A percentile compares a stretch with the other conserved stretches of the same genome.
phyloP scores from a whole-genome alignment of 2,329 filamentous ascomycete genomes.

The Stemphylium vesicarium region DNA sequence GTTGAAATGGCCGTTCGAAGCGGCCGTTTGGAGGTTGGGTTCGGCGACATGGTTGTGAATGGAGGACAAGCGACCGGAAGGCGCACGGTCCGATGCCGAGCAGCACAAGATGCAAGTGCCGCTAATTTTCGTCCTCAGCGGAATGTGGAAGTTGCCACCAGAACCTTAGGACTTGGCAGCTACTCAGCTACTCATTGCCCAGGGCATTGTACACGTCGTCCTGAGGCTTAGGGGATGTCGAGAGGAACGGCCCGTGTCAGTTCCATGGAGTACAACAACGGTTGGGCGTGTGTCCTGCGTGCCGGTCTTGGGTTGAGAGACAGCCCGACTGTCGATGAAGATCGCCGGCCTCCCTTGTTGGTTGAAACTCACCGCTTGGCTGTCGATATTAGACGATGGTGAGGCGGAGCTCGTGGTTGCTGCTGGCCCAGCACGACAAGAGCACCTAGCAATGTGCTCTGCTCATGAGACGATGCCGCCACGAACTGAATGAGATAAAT shows the following conservation, averaged over 20 bases:
- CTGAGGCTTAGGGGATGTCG: slow-evolving; percentile 20
- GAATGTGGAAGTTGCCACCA: not conserved
- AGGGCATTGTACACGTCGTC: slow-evolving; percentile 15
- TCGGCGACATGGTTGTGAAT: slow-evolving; percentile 1
- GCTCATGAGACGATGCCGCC: slow-evolving; percentile 5
- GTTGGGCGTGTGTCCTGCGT: not conserved
- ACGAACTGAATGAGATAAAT: not conserved
- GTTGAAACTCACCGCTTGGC: slow-evolving; percentile 4
- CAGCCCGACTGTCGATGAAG: not conserved
- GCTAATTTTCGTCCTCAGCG: slow-evolving; percentile 27
- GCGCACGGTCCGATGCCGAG: slow-evolving; percentile 29
- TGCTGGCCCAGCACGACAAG: slow-evolving; percentile 7
- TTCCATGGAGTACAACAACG: not conserved
- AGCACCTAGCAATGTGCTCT: slow-evolving; percentile 1
- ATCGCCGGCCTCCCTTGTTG: slow-evolving; percentile 2
- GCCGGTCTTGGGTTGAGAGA: not conserved
- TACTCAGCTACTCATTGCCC: slow-evolving; percentile 1
- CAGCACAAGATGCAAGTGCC: slow-evolving; percentile 16
- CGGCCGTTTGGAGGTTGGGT: slow-evolving; percentile 5
- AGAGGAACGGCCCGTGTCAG: not conserved
- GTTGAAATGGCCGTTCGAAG: not conserved
- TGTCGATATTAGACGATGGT: slow-evolving; percentile 11
- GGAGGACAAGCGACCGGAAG: slow-evolving; percentile 18
- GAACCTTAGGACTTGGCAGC: slow-evolving; percentile 15
- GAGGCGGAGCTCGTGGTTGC: slow-evolving; percentile 19